Percentiles rank a stretch among this genome's conserved stretches.
phyloP scores from a whole-genome alignment of 225 moss, liverwort and hornwort genomes.

The Asterella californica region DNA sequence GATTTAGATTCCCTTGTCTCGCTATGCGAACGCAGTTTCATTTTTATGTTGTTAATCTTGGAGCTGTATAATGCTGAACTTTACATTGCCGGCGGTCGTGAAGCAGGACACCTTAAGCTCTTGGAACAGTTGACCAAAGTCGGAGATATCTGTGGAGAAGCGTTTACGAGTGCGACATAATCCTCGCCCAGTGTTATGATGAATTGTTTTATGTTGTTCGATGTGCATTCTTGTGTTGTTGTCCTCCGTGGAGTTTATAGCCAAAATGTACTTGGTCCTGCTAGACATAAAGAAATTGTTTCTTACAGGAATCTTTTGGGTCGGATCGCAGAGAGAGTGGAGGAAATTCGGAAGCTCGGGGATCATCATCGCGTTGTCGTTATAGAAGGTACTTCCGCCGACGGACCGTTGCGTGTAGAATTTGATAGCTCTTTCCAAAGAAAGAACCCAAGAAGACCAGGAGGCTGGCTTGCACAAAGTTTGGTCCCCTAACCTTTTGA shows the following conservation, averaged over 20 bases:
- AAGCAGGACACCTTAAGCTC: constrained; percentile 70
- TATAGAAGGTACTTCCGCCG: constrained; percentile 66
- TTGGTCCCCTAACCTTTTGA: background rate
- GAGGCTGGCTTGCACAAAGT: background rate
- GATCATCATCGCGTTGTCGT: constrained; percentile 60
- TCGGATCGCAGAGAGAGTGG: constrained; percentile 57
- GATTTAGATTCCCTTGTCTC: background rate
- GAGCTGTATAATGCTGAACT: background rate
- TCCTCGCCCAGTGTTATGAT: background rate
- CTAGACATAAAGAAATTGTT: background rate
- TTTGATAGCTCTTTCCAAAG: too few relatives aligned
- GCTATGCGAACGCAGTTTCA: background rate
- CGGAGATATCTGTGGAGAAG: constrained; percentile 56
- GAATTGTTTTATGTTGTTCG: background rate
- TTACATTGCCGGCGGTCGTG: constrained; percentile 16
- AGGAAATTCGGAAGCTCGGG: constrained; percentile 58
- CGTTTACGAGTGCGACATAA: constrained; percentile 50
- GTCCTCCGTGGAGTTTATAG: background rate
- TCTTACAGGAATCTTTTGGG: too few relatives aligned
- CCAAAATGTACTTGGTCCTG: background rate
- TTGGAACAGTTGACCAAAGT: constrained; percentile 73
- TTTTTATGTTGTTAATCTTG: background rate
- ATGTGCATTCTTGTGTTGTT: background rate
- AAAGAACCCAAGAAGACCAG: background rate
- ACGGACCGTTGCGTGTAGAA: background rate